Conservation (phyloP, 1,139 yeast species). For the Casaregolazyma lundiana region DNA sequence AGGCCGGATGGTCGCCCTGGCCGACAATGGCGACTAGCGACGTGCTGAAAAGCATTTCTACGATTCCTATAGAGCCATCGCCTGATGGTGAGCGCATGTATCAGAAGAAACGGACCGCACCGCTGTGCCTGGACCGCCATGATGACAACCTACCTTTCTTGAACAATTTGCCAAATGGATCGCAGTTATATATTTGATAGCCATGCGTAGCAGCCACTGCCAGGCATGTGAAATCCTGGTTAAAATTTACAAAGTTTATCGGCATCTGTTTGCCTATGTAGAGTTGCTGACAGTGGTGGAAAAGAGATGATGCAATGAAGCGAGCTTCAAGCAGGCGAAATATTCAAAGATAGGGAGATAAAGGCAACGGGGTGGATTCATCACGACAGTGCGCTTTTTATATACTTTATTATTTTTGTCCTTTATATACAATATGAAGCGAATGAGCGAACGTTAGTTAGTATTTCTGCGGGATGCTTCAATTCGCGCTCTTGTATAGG, state of each 20-base stretch:
- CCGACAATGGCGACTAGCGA: conserved; percentile 86
- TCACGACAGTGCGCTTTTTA: too few relatives aligned
- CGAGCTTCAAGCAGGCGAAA: too few relatives aligned
- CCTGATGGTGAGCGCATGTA: conserved; percentile 16
- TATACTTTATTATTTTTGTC: too few relatives aligned
- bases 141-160: conserved; percentile 37
- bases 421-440: conserved; percentile 5
- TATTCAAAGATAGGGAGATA: too few relatives aligned
- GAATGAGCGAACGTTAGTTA: not conserved
- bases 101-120: conserved; percentile 5
- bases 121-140: conserved; percentile 1
- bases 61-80: conserved; percentile 44
- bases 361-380: too few relatives aligned
- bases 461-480: not conserved
- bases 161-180: conserved; percentile 82
- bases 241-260: conserved; percentile 65
- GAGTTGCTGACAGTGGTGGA: not conserved
- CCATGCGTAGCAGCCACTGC: conserved; percentile 76
- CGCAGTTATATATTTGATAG: conserved; percentile 82
- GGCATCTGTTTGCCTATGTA: conserved; percentile 5
- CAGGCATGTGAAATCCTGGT: conserved; percentile 85
- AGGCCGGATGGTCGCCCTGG: conserved; percentile 71
- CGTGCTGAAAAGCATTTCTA: conserved; percentile 90
- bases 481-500: conserved; percentile 24
- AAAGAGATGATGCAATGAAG: not conserved